Base-by-base conservation (phyloP, 441 rosid species). In the Pelargonium myrrhifolium region DNA sequence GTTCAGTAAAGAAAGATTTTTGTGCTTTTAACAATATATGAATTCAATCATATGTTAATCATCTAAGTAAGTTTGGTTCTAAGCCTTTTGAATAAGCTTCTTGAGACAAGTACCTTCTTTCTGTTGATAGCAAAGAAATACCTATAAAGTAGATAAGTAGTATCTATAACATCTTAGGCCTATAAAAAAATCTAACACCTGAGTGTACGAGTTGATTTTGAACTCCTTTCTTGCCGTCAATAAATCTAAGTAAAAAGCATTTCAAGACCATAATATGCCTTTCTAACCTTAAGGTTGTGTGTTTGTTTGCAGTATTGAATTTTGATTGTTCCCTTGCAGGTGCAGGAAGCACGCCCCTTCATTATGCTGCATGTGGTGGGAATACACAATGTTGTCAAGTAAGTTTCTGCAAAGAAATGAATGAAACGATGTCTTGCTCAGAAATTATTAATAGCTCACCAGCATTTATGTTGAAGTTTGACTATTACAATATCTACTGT, bases 361-460 rank as follows among this genome's bases (percentile, higher is more conserved):
- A 93, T 53, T 93, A 88, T 70, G 96, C 99, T 37, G 97, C 96
- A 68, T 91, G 99, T 75, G 97, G 99, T 68, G 97, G 99, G 62
- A 89, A 89, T 79, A 81, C 88, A 56, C 89, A 93, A 72, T 89
- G 99, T 75, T 93, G 97, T 77, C 97, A 93, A 89, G 97, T 80
- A 85, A 80, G 83, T 49, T n/a, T 49, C 56, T 49, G 6, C 18
- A 49, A 49, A 6, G 8, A 45, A 45, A n/a, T 49, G 56, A 49
- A 49, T 49, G 20, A 14, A 49, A 49, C 15, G 17, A 49, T 49
- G 18, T 49, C 56, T 49, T 3, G 17, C 18, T 49, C 56, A 49
- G 56, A 49, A 12, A 49, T 15, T 49, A 17, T 49, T 5, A 15
- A 49, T 49, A 49, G 7, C n/a, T 45, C 22, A 5, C 68, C 40